phyloP scores from a whole-genome alignment of 192 early-diverging fungal genomes.

The Coemansia interrupta region DNA sequence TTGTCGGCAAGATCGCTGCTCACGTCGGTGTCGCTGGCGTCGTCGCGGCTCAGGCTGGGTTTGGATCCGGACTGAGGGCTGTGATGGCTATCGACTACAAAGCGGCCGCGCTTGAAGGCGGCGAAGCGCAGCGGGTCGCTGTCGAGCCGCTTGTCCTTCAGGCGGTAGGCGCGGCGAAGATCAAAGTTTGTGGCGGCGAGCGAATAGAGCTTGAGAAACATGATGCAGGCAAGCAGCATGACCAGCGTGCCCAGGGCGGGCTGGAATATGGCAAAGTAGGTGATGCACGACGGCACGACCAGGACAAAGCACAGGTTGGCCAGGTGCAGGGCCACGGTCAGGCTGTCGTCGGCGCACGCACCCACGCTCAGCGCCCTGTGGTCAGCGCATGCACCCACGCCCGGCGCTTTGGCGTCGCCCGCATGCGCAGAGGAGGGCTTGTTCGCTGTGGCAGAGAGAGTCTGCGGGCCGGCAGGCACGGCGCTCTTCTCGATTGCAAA shows the following conservation, averaged over 20 bases:
- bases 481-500: conserved; percentile 61
- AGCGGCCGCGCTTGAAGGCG: conserved; percentile 19
- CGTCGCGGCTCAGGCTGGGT: not conserved
- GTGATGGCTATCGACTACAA: conserved; percentile 10
- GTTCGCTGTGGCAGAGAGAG: too few relatives aligned
- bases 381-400: conserved; percentile 24
- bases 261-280: conserved; percentile 66
- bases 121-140: conserved; percentile 38
- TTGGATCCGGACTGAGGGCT: not conserved
- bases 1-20: not conserved
- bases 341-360: conserved; percentile 18
- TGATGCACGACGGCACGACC: conserved; percentile 60
- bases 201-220: conserved; percentile 80
- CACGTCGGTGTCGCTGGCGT: conserved; percentile 2
- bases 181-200: conserved; percentile 76
- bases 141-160: conserved; percentile 37
- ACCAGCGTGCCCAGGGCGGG: conserved; percentile 64
- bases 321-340: conserved; percentile 47
- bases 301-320: conserved; percentile 58
- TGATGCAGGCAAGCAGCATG: conserved; percentile 60
- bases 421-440: too few relatives aligned
- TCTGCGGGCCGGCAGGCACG: conserved; percentile 7
- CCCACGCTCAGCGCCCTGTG: conserved; percentile 17
- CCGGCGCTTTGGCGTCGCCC: not conserved
- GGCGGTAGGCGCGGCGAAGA: conserved; percentile 60